Evolutionary conservation across 2,329 filamentous ascomycete genomes (phyloP).

Genomic region (Nannizziopsis barbatae): DNA sequence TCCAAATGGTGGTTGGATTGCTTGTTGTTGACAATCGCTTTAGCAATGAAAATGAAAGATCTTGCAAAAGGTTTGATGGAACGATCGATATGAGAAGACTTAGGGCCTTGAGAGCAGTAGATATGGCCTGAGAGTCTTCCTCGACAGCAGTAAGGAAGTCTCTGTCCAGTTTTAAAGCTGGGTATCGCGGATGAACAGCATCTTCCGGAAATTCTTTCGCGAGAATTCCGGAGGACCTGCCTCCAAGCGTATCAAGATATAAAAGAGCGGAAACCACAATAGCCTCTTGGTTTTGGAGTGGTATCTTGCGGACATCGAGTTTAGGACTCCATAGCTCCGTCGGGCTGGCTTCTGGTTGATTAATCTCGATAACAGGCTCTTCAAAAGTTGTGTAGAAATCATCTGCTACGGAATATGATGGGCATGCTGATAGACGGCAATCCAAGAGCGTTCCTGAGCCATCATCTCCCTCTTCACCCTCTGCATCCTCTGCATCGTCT

Average conservation of each 20-base stretch:
- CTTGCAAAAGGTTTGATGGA: conserved; percentile 10
- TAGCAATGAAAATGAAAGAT: conserved; percentile 11
- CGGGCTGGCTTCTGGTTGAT: neutral
- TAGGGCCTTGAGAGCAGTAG: conserved; percentile 6
- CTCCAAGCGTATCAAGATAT: conserved; percentile 13
- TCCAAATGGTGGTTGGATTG: neutral
- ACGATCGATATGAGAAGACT: neutral
- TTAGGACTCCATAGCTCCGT: neutral
- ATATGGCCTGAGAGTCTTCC: neutral
- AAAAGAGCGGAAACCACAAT: conserved; percentile 16
- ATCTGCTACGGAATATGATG: too few species aligned
- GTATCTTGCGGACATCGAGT: neutral
- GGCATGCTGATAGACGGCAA: neutral
- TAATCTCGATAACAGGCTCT: neutral
- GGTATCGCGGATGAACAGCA: conserved; percentile 11
- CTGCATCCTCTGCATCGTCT: too few species aligned
- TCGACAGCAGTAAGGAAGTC: conserved; percentile 12
- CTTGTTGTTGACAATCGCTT: conserved; percentile 1
- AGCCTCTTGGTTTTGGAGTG: conserved; percentile 10
- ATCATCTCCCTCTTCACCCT: neutral
- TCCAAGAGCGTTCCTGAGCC: neutral
- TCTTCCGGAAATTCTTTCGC: conserved; percentile 8
- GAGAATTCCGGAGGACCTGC: neutral
- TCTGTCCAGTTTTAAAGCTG: conserved; percentile 12
- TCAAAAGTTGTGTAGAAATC: neutral